A percentile compares a stretch with the other conserved stretches of the same genome.
Conservation (phyloP, 1,139 yeast species). For the Pneumocystis canis region DNA sequence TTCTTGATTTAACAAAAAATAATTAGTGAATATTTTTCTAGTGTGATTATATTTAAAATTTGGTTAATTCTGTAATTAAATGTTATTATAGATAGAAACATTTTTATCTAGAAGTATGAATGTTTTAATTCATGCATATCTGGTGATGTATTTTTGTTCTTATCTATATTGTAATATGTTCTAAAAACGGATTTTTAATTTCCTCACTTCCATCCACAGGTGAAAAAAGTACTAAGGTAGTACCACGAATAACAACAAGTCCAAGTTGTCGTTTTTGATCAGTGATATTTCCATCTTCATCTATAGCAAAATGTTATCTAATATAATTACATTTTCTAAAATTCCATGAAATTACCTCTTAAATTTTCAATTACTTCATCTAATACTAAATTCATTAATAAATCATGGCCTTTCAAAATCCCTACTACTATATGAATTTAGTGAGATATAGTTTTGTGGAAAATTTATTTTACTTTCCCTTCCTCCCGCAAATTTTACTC, state of each 20-base stretch:
- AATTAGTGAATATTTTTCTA: background rate
- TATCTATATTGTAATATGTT: conserved; percentile 4
- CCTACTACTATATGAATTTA: conserved; percentile 41
- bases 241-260: conserved; percentile 75
- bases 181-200: conserved; percentile 54
- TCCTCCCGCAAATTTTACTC: conserved; percentile 81
- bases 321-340: background rate
- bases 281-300: conserved; percentile 39
- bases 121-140: background rate
- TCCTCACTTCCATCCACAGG: conserved; percentile 73
- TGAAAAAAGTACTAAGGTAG: conserved; percentile 61
- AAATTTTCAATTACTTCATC: conserved; percentile 65
- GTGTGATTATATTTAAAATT: background rate
- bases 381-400: conserved; percentile 80
- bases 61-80: background rate
- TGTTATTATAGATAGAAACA: background rate
- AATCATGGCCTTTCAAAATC: conserved; percentile 73
- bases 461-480: conserved; percentile 31
- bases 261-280: conserved; percentile 52
- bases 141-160: background rate
- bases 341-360: conserved; percentile 32
- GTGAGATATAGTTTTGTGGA: background rate
- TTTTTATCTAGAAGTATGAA: background rate
- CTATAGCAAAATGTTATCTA: conserved; percentile 4
- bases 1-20: background rate